A percentile compares a stretch with the other conserved stretches of the same genome.
Conservation (phyloP, 1,284 basidiomycete genomes). For the Tilletia setariae region DNA sequence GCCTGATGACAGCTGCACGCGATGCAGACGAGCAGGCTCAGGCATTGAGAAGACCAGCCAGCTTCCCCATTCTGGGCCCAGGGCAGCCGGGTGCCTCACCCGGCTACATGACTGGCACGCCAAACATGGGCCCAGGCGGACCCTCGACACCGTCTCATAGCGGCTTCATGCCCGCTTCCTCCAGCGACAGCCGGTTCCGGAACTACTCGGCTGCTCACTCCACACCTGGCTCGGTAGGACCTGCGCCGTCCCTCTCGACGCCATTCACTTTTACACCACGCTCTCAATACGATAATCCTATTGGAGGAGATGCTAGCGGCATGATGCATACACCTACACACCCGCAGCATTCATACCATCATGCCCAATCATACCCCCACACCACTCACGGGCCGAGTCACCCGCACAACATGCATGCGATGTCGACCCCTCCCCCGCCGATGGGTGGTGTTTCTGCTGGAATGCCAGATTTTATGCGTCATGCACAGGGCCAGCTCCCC, state of each 20-base stretch:
- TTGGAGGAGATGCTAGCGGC: neutral
- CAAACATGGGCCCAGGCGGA: neutral
- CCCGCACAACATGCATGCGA: neutral
- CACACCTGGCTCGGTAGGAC: neutral
- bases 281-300: neutral
- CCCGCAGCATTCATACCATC: neutral
- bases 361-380: slow-evolving; percentile 2
- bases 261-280: slow-evolving; percentile 14
- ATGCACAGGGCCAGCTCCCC: neutral
- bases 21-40: slow-evolving; percentile 13
- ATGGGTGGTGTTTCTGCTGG: slow-evolving; percentile 5
- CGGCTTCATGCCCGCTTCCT: neutral
- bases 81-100: neutral
- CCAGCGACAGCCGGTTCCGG: slow-evolving; percentile 1
- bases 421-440: neutral
- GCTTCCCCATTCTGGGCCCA: neutral
- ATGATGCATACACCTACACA: slow-evolving; percentile 10
- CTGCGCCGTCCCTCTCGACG: slow-evolving; percentile 2
- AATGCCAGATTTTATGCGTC: slow-evolving; percentile 10
- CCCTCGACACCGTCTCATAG: neutral
- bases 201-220: neutral
- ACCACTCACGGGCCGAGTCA: neutral
- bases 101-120: slow-evolving; percentile 10
- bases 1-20: neutral
- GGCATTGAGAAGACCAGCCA: slow-evolving; percentile 11